phyloP scores from a whole-genome alignment of 371 early-diverging fungal species.

The Circinella umbellata region DNA sequence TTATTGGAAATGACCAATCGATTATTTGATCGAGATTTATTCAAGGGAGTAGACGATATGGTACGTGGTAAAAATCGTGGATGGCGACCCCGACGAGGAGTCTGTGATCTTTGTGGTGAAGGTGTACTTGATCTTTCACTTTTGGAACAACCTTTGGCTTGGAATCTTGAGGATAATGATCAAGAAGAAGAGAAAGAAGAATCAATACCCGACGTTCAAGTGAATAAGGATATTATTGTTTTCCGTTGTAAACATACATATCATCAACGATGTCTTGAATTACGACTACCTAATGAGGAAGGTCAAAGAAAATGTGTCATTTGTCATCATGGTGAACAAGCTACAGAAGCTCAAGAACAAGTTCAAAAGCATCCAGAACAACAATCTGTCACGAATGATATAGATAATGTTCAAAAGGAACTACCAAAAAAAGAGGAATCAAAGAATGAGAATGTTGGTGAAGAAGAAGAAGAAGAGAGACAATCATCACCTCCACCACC shows the following conservation, averaged over 20 bases:
- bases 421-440: background rate
- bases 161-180: conserved; percentile 29
- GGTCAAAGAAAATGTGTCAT: conserved; percentile 6
- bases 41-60: conserved; percentile 60
- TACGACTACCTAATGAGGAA: conserved; percentile 5
- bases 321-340: conserved; percentile 11
- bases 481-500: background rate
- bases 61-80: conserved; percentile 61
- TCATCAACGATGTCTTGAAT: conserved; percentile 60
- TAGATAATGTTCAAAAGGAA: background rate
- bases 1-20: conserved; percentile 74
- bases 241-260: conserved; percentile 69
- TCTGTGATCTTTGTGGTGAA: conserved; percentile 64
- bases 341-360: background rate
- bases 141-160: conserved; percentile 40
- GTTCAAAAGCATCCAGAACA: background rate
- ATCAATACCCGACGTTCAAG: background rate
- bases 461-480: too few species aligned
- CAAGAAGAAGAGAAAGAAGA: background rate
- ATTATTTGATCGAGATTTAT: conserved; percentile 70
- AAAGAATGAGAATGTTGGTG: background rate
- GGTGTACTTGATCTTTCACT: conserved; percentile 53
- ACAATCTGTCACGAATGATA: background rate
- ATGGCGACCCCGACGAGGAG: conserved; percentile 64
- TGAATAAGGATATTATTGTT: conserved; percentile 42